A percentile compares a stretch with the other conserved stretches of the same genome.
These are phyloP conservation scores for Psilocybe subaeruginosa DNA, from an alignment of 768 basidiomycete genomes.

Conservation along the genomic window DNA sequence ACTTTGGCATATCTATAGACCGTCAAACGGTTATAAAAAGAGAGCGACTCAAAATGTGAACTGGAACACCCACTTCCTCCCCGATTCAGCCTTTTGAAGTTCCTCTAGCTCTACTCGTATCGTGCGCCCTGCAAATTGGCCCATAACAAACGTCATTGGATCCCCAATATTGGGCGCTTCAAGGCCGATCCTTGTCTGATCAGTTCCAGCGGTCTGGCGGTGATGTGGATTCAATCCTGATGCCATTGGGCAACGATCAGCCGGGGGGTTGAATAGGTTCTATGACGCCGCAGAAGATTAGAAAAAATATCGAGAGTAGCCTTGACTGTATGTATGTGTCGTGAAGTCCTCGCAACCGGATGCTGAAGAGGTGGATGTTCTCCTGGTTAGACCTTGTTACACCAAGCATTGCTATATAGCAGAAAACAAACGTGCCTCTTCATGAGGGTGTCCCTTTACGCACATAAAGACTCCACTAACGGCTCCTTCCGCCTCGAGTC, in stretches of 20 bases:
- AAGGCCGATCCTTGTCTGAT: constrained; percentile 19
- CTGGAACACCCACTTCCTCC: constrained; percentile 55
- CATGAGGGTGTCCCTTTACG: constrained; percentile 5
- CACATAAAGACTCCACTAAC: constrained; percentile 15
- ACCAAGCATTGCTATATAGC: constrained; percentile 18
- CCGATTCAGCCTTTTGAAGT: constrained; percentile 68
- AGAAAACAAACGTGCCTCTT: constrained; percentile 10
- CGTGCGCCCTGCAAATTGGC: constrained; percentile 52
- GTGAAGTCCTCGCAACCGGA: neutral
- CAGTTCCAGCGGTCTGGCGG: constrained; percentile 34
- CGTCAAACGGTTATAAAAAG: constrained; percentile 1
- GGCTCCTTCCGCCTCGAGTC: constrained; percentile 31
- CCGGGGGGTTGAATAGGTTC: neutral
- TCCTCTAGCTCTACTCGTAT: constrained; percentile 60
- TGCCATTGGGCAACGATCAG: constrained; percentile 27
- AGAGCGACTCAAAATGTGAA: constrained; percentile 2
- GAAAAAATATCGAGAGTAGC: neutral
- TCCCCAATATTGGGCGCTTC: constrained; percentile 31
- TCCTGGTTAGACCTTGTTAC: constrained; percentile 1
- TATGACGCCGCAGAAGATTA: constrained; percentile 1
- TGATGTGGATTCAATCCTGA: constrained; percentile 29
- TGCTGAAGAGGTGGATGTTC: constrained; percentile 4
- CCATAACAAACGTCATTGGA: constrained; percentile 50
- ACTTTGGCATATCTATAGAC: constrained; percentile 55
- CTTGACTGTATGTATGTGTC: neutral